These are phyloP conservation scores for Blastomyces emzantsi DNA, from an alignment of 2,329 filamentous ascomycete species.

Conservation along the genomic window DNA sequence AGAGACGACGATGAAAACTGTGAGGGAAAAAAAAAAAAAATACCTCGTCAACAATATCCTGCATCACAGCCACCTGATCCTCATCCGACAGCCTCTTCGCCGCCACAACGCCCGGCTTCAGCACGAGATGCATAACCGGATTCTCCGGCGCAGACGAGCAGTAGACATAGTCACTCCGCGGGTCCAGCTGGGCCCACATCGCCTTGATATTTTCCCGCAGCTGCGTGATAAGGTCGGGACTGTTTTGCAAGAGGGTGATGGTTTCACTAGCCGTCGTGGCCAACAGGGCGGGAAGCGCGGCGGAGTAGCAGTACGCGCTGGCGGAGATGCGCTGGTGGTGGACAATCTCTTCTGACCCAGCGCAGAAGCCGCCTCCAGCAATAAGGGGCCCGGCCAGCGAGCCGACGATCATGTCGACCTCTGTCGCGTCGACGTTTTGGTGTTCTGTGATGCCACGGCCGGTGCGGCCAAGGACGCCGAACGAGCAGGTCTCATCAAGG, in stretches of 20 bases:
- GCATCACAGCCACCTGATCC: slow-evolving; percentile 76
- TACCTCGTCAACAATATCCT: slow-evolving; percentile 96
- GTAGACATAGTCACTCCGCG: slow-evolving; percentile 83
- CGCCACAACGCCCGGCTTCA: slow-evolving; percentile 75
- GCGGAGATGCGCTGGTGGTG: slow-evolving; percentile 94
- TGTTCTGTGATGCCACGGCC: slow-evolving; percentile 90
- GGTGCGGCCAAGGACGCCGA: slow-evolving; percentile 84
- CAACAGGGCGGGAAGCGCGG: slow-evolving; percentile 83
- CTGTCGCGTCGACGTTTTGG: slow-evolving; percentile 86
- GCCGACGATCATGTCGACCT: slow-evolving; percentile 96
- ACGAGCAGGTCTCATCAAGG: slow-evolving; percentile 95
- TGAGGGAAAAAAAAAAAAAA: slow-evolving; percentile 21
- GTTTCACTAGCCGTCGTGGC: slow-evolving; percentile 95
- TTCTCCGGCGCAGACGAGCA: slow-evolving; percentile 78
- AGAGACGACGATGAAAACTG: not conserved
- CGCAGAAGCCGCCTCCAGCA: slow-evolving; percentile 92
- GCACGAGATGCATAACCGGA: slow-evolving; percentile 70
- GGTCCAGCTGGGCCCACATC: slow-evolving; percentile 81
- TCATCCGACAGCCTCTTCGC: slow-evolving; percentile 57
- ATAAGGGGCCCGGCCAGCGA: slow-evolving; percentile 84
- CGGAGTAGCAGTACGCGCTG: slow-evolving; percentile 89
- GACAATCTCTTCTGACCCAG: slow-evolving; percentile 81
- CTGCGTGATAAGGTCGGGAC: slow-evolving; percentile 68
- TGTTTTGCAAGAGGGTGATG: slow-evolving; percentile 73
- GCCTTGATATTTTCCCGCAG: slow-evolving; percentile 78